Evolutionary conservation across 805 yeast species (phyloP).

Genomic region (Candida methanosorbosa): DNA sequence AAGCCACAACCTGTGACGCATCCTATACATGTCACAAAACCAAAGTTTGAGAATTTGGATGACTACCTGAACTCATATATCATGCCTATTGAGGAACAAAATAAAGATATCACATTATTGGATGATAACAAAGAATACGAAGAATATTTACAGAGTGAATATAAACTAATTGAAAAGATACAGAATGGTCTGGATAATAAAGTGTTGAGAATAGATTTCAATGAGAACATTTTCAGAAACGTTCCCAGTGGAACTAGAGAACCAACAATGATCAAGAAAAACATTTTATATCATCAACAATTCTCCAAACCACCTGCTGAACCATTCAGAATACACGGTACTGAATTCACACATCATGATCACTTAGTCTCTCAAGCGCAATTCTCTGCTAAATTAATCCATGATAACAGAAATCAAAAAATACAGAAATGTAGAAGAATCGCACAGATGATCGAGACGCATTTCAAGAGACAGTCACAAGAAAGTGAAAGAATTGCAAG

Average conservation of each 20-base stretch:
- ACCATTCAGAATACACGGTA: constrained; percentile 27
- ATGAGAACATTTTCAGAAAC: constrained; percentile 35
- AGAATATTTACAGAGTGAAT: constrained; percentile 46
- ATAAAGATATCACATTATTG: constrained; percentile 37
- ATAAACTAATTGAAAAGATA: constrained; percentile 31
- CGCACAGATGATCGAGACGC: constrained; percentile 75
- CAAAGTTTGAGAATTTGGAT: constrained; percentile 32
- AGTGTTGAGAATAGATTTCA: constrained; percentile 35
- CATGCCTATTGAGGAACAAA: constrained; percentile 42
- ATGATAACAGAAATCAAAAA: constrained; percentile 55
- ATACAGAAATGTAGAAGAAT: constrained; percentile 62
- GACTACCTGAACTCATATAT: constrained; percentile 46
- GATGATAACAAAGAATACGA: constrained; percentile 69
- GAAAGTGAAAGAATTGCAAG: constrained; percentile 77
- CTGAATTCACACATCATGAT: constrained; percentile 52
- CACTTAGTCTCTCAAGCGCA: constrained; percentile 71
- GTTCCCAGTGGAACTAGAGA: constrained; percentile 33
- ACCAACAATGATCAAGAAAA: constrained; percentile 28
- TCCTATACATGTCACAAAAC: constrained; percentile 46
- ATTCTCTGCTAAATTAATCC: constrained; percentile 59
- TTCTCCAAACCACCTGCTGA: constrained; percentile 27
- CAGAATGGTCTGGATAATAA: constrained; percentile 37
- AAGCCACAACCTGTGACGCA: constrained; percentile 47
- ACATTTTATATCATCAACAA: constrained; percentile 19
- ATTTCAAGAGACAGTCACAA: constrained; percentile 79